These are phyloP conservation scores for Lojkania enalia DNA, from an alignment of 2,329 filamentous ascomycete species.

Conservation along the genomic window DNA sequence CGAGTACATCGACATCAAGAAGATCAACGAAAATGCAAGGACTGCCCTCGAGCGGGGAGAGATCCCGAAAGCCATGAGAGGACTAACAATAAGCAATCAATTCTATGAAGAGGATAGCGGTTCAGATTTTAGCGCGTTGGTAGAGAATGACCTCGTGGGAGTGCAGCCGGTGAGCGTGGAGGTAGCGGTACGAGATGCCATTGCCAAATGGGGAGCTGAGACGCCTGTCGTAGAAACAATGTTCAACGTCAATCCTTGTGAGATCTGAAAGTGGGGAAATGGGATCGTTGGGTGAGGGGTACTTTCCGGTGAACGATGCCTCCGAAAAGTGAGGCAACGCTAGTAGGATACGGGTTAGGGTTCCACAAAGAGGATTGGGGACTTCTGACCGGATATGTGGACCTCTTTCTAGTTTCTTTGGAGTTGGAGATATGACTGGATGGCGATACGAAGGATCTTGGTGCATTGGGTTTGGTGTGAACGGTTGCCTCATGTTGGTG, in stretches of 20 bases:
- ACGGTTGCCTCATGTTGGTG: constrained; percentile 1
- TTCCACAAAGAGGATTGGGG: not conserved
- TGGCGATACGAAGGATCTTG: too few species aligned
- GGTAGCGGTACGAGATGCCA: constrained; percentile 31
- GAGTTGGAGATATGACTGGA: too few species aligned
- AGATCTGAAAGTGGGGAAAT: not conserved
- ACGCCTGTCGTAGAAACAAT: constrained; percentile 30
- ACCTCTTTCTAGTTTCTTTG: too few species aligned
- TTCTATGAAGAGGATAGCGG: constrained; percentile 37
- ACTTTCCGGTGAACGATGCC: constrained; percentile 1
- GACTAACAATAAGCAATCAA: constrained; percentile 34
- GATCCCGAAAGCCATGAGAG: constrained; percentile 31
- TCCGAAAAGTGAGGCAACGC: constrained; percentile 1
- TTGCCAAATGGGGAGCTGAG: constrained; percentile 29
- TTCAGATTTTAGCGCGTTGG: constrained; percentile 28
- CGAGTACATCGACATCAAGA: constrained; percentile 31
- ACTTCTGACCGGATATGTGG: constrained; percentile 1
- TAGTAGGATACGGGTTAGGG: not conserved
- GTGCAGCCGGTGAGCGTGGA: constrained; percentile 29
- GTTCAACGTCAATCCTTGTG: constrained; percentile 33
- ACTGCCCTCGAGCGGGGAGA: constrained; percentile 34
- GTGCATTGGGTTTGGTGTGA: too few species aligned
- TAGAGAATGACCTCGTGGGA: constrained; percentile 37
- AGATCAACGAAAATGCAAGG: constrained; percentile 32
- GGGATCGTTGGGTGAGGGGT: not conserved